Percentiles rank a stretch among this genome's conserved stretches.
phyloP scores from a whole-genome alignment of 2,329 filamentous ascomycete genomes.

The Arthrobotrys megalospora region DNA sequence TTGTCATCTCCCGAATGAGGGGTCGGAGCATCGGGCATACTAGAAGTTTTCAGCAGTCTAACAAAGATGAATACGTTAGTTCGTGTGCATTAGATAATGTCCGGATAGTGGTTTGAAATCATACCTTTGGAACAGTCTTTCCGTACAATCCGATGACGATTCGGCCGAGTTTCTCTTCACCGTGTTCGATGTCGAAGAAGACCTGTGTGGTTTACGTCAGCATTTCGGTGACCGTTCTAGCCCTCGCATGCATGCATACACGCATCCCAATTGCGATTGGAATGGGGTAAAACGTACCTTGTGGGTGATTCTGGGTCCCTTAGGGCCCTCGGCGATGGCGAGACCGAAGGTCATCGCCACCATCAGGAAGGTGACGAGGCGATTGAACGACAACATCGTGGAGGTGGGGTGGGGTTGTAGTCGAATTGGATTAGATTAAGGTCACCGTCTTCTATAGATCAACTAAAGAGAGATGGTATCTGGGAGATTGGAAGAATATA shows the following conservation, averaged over 20 bases:
- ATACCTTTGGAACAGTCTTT: slow-evolving; percentile 82
- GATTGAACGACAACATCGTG: slow-evolving; percentile 82
- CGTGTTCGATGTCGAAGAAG: slow-evolving; percentile 86
- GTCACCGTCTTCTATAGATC: slow-evolving; percentile 38
- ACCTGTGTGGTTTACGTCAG: slow-evolving; percentile 67
- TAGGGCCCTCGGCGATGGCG: slow-evolving; percentile 80
- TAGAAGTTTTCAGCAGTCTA: slow-evolving; percentile 72
- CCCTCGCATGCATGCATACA: slow-evolving; percentile 7
- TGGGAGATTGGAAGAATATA: slow-evolving; percentile 6
- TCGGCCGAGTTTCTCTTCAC: slow-evolving; percentile 80
- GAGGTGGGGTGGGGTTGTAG: slow-evolving; percentile 29
- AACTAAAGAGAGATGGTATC: slow-evolving; percentile 27
- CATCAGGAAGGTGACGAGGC: slow-evolving; percentile 81
- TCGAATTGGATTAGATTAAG: slow-evolving; percentile 22
- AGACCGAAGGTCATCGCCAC: slow-evolving; percentile 81
- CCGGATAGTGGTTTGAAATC: slow-evolving; percentile 61
- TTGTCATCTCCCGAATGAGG: not conserved
- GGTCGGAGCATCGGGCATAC: slow-evolving; percentile 62
- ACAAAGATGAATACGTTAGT: not conserved
- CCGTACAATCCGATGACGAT: slow-evolving; percentile 88
- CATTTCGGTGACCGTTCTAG: not conserved
- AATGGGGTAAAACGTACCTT: slow-evolving; percentile 74
- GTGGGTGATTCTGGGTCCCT: slow-evolving; percentile 94
- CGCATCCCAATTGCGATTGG: slow-evolving; percentile 5
- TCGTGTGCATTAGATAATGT: slow-evolving; percentile 9